Conservation (phyloP, 441 rosid species). For the Lagerstroemia fauriei region DNA sequence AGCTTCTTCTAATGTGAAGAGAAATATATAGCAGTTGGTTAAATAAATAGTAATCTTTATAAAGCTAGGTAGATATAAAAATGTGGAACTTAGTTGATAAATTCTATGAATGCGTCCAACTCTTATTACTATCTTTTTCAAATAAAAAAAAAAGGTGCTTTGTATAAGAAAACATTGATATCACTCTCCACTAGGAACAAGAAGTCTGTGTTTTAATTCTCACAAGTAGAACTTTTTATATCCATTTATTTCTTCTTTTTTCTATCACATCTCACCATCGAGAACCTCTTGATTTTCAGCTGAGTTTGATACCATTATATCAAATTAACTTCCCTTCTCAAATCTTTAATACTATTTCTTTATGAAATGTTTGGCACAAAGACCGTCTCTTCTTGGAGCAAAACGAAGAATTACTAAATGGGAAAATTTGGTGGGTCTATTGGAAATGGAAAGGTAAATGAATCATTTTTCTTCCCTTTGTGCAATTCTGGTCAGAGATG, state of each 20-base stretch:
- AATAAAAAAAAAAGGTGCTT: background rate
- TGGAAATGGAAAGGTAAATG: background rate
- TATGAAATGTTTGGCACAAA: background rate
- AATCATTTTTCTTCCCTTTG: background rate
- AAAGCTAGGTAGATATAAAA: background rate
- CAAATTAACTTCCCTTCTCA: background rate
- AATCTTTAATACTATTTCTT: background rate
- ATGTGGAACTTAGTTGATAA: conserved; percentile 23
- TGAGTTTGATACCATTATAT: too few relatives aligned
- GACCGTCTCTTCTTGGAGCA: too few relatives aligned
- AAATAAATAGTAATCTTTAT: conserved; percentile 25
- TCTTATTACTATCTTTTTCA: conserved; percentile 4
- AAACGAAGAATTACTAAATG: conserved; percentile 2
- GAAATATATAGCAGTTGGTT: conserved; percentile 17
- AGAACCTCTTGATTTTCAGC: too few relatives aligned
- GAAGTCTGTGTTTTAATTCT: too few relatives aligned
- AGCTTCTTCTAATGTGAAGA: conserved; percentile 23
- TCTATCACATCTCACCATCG: too few relatives aligned
- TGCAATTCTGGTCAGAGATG: conserved; percentile 23
- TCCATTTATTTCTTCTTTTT: too few relatives aligned
- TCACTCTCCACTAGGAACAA: too few relatives aligned
- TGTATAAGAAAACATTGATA: too few relatives aligned
- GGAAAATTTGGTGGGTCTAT: conserved; percentile 11
- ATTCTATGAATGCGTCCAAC: background rate
- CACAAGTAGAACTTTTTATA: too few relatives aligned